Conservation (phyloP, 495 filamentous ascomycete species). For the Penicillium cosmopolitanum region DNA sequence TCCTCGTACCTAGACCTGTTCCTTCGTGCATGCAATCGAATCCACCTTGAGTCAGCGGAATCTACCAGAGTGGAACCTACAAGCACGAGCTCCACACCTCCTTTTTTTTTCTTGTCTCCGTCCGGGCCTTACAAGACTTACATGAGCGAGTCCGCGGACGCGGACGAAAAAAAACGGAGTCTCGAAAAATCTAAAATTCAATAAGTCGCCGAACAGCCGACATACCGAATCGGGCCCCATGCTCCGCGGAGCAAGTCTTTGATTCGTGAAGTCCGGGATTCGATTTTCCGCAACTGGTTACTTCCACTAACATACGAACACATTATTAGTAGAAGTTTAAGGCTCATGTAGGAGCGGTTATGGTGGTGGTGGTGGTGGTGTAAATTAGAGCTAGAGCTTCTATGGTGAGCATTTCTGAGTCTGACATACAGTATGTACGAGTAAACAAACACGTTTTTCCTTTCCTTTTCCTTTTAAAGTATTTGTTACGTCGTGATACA, state of each 20-base stretch:
- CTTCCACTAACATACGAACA: too few relatives aligned
- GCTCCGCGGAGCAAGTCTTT: conserved; percentile 3
- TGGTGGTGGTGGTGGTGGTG: too few relatives aligned
- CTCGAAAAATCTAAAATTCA: neutral
- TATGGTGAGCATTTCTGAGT: too few relatives aligned
- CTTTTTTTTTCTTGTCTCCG: neutral
- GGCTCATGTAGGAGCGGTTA: too few relatives aligned
- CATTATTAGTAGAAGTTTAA: too few relatives aligned
- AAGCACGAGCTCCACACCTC: conserved; percentile 3
- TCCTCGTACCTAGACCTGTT: neutral
- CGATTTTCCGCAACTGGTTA: neutral
- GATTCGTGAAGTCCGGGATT: neutral
- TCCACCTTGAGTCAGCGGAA: conserved; percentile 18
- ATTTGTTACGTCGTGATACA: too few relatives aligned
- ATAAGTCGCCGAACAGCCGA: conserved; percentile 27
- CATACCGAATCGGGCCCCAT: conserved; percentile 17
- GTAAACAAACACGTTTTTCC: too few relatives aligned
- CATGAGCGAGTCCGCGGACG: neutral
- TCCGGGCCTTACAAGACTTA: neutral
- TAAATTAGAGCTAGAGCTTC: too few relatives aligned
- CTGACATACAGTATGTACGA: too few relatives aligned
- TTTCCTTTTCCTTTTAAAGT: too few relatives aligned
- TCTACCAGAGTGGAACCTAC: neutral
- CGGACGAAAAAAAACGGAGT: too few relatives aligned
- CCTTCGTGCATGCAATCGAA: neutral